Evolutionary conservation across 73 alveolate genomes (phyloP).

Genomic region (Paramecium biaurelia): DNA sequence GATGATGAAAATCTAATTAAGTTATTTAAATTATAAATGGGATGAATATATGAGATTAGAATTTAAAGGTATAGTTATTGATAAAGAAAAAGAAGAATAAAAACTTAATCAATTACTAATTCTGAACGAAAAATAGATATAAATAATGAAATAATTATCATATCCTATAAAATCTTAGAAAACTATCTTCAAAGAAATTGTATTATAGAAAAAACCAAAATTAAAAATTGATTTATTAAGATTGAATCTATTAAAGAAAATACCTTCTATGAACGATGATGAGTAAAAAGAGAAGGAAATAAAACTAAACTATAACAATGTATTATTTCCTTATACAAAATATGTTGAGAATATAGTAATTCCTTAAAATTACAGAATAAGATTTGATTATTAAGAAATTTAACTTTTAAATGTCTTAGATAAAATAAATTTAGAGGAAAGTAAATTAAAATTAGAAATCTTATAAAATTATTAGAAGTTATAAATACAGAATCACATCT

Average conservation of each 20-base stretch:
- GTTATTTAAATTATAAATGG: constrained; percentile 14
- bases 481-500: neutral
- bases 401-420: neutral
- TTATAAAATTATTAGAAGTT: neutral
- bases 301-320: neutral
- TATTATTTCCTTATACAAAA: neutral
- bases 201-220: neutral
- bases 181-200: neutral
- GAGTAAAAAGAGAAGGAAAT: neutral
- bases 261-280: neutral
- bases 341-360: neutral
- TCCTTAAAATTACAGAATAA: neutral
- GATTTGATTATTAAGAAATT: neutral
- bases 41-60: neutral
- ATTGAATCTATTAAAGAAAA: neutral
- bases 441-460: neutral
- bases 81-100: neutral
- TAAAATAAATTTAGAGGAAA: neutral
- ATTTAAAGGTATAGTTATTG: neutral
- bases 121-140: neutral
- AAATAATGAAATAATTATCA: neutral
- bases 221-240: neutral
- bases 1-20: neutral
- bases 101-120: neutral
- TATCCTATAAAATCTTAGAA: neutral